Evolutionary conservation across 2,329 filamentous ascomycete species (phyloP), one percentile per base, ranked within the genome.

Genomic region (Aspergillus sp.): DNA sequence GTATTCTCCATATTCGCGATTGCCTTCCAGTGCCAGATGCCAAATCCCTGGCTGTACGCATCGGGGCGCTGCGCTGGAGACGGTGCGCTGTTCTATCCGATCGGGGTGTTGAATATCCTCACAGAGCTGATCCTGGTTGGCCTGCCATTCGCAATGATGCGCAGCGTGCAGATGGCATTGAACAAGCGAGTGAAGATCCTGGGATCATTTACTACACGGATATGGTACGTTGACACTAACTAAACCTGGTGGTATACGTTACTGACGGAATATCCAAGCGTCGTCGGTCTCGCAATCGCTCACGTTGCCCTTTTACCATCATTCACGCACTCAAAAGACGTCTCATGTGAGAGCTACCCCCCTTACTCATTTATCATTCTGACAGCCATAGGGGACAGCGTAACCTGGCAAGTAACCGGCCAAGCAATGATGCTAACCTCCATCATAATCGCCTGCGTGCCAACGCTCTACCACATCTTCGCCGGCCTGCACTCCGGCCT

Each of bases 391-490:
- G 66, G 67, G 67, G 53, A 60, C 9, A 57, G 64, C 6, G 53
- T 63, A 24, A 43, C 48, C 43, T 61, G 61, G 20, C 55, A 56
- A 13, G 58, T 60, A 26, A 55, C 60, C 53, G 49, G 57, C 13
- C 66, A 69, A 42, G 55, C 62, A 36, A 68, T 67, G 59, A 64
- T 69, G 59, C 60, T 65, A 38, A 60, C 62, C 4, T 60, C 63
- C n/a, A 52, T 70, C 26, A 62, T 61, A 17, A 60, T 64, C 26
- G 64, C 66, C 22, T 68, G 66, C 39, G 43, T 69, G 17, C 68
- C 68, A 9, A 67, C 65, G 1, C 54, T 68, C 13, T 67, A 65
- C 54, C 66, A 66, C 43, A 64, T 69, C 12, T 65, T 67, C 36
- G 63, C 65, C 13, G 66, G 66, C 17, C 54, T 69, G 0, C 59